Conservation (phyloP, 192 early-diverging fungal species). For the Entomortierella chlamydospora region DNA sequence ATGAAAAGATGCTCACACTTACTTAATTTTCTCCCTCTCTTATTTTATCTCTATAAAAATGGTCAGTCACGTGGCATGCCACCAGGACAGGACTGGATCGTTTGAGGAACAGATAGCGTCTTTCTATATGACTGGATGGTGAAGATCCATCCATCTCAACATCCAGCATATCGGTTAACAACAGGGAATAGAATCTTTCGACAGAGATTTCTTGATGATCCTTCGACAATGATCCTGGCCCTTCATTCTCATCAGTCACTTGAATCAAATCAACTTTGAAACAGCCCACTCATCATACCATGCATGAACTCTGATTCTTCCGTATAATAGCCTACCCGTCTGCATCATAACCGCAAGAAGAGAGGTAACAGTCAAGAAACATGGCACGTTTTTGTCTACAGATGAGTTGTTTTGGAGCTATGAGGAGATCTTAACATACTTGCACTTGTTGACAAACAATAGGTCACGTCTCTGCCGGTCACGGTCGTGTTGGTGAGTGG, state of each 20-base stretch:
- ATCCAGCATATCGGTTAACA: constrained; percentile 10
- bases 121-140: no score
- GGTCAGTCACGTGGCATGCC: constrained; percentile 25
- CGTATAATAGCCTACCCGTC: constrained; percentile 77
- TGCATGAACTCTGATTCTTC: not conserved
- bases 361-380: constrained; percentile 60
- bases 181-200: not conserved
- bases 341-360: constrained; percentile 93
- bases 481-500: constrained; percentile 96
- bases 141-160: constrained; percentile 30
- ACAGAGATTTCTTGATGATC: not conserved
- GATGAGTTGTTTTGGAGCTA: not conserved
- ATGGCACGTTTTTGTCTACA: not conserved
- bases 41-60: constrained; percentile 27
- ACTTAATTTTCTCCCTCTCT: constrained; percentile 18
- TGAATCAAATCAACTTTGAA: no score
- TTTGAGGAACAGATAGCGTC: no score
- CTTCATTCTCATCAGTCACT: no score
- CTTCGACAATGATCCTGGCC: no score
- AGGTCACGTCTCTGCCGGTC: constrained; percentile 98
- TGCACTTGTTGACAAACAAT: not conserved
- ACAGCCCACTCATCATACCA: not conserved
- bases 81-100: not conserved
- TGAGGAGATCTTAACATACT: not conserved
- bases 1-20: not conserved